Evolutionary conservation across 2,329 filamentous ascomycete species (phyloP), one percentile per base, ranked within the genome.

Genomic region (Pestalotiopsis sp.): DNA sequence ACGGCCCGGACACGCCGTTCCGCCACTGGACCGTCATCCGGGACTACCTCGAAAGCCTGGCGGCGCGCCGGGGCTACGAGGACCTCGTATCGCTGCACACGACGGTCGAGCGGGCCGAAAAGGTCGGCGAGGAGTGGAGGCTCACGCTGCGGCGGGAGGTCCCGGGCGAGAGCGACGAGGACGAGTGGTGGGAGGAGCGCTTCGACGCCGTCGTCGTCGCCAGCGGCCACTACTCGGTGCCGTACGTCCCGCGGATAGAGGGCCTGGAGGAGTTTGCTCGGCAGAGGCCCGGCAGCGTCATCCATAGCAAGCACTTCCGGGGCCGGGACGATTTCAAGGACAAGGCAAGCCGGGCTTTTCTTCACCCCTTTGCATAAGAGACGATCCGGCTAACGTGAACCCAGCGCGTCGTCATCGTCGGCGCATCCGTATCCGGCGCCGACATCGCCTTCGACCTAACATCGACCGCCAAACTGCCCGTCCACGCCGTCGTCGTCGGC

Each of bases 171-270:
- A 69, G 72, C 1, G 70, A 76, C 14, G 76, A 78, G 56, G 87
- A 91, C 72, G 85, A 86, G 69, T 91, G 90, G 89, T 91, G 89
- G 89, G 79, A 78, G 0, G 90, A 92, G 74, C 80, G 79, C 36
- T 91, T 91, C 68, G 89, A 91, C 72, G 89, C 87, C 0, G 82
- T 91, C 0, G 80, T 90, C 0, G 84, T 91, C 3, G 89, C 88
- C 1, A 88, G 82, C 41, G 89, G 89, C 0, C 88, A 90, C 71
- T 91, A 87, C 71, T 85, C 81, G 38, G 87, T 90, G 1, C 89
- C 89, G 0, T 90, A 86, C 59, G 67, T 63, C 84, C 87, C 1
- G 68, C 78, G 56, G 0, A 82, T 89, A 17, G 75, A 82, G 1
- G 87, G 87, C 0, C 72, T 89, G 6, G 81, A 82, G 2, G 80